A percentile compares a stretch with the other conserved stretches of the same genome.
phyloP scores from a whole-genome alignment of 2,329 filamentous ascomycete genomes.

The Neodidymelliopsis sp. region DNA sequence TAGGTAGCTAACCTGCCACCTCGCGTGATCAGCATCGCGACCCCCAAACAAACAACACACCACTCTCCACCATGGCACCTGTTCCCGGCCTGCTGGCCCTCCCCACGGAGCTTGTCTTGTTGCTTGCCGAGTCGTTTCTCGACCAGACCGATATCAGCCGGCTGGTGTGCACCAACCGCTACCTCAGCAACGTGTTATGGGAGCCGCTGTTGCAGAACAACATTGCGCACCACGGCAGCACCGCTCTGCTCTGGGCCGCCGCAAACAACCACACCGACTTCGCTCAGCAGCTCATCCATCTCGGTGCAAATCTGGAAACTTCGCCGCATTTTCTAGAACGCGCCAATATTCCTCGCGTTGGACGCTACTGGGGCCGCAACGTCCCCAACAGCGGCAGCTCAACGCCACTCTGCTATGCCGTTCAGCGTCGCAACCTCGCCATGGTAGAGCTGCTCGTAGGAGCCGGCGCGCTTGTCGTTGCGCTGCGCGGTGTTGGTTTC shows the following conservation, averaged over 20 bases:
- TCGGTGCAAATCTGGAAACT: constrained; percentile 17
- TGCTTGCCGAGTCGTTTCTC: constrained; percentile 20
- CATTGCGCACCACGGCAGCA: constrained; percentile 20
- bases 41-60: constrained; percentile 6
- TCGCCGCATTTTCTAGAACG: constrained; percentile 14
- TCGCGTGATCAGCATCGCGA: constrained; percentile 5
- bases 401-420: constrained; percentile 16
- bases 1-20: neutral
- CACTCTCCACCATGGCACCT: constrained; percentile 5
- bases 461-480: constrained; percentile 16
- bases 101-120: constrained; percentile 16
- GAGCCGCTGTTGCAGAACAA: constrained; percentile 16
- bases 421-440: constrained; percentile 17
- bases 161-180: constrained; percentile 17
- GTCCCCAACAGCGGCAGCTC: constrained; percentile 14
- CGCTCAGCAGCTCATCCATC: constrained; percentile 10
- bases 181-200: constrained; percentile 18
- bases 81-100: constrained; percentile 9
- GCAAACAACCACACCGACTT: constrained; percentile 18
- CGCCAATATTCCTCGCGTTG: constrained; percentile 12
- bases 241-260: constrained; percentile 17
- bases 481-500: constrained; percentile 5
- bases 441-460: constrained; percentile 17
- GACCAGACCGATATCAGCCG: constrained; percentile 20
- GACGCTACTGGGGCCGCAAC: constrained; percentile 20